Evolutionary conservation across 495 filamentous ascomycete genomes (phyloP).

Genomic region (Penicillium odoratum): DNA sequence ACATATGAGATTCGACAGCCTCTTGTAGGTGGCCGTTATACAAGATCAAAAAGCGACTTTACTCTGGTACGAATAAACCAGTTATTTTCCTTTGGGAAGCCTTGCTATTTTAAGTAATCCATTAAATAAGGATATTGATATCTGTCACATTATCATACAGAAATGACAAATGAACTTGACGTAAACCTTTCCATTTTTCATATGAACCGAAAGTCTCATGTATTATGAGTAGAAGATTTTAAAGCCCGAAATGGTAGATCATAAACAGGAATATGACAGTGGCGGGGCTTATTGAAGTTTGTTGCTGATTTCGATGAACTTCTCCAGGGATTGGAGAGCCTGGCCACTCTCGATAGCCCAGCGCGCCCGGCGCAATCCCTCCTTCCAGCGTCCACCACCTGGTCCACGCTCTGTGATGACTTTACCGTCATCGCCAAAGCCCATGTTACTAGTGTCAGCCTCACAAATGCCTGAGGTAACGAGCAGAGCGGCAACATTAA

Average conservation of each 20-base stretch:
- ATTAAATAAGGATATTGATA: background rate
- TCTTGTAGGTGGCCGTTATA: background rate
- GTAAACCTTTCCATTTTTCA: background rate
- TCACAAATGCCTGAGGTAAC: slow-evolving; percentile 86
- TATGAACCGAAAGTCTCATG: background rate
- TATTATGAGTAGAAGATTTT: background rate
- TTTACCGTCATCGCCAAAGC: slow-evolving; percentile 66
- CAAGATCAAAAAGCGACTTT: background rate
- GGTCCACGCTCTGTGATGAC: slow-evolving; percentile 80
- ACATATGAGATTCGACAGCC: background rate
- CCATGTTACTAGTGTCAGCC: slow-evolving; percentile 72
- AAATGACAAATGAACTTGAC: background rate
- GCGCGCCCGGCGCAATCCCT: slow-evolving; percentile 79
- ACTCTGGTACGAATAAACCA: background rate
- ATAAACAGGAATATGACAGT: background rate
- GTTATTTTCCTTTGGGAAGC: background rate
- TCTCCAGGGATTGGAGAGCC: slow-evolving; percentile 70
- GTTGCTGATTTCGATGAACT: slow-evolving; percentile 66
- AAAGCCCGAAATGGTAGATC: background rate
- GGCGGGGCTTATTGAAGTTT: slow-evolving; percentile 23
- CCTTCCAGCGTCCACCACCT: slow-evolving; percentile 86
- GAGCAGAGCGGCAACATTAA: slow-evolving; percentile 88
- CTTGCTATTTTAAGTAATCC: background rate
- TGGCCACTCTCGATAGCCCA: slow-evolving; percentile 81
- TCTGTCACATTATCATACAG: background rate